A percentile compares a stretch with the other conserved stretches of the same genome.
These are phyloP conservation scores for Metschnikowia reukaufii DNA, from an alignment of 805 yeast genomes.

Conservation along the genomic window DNA sequence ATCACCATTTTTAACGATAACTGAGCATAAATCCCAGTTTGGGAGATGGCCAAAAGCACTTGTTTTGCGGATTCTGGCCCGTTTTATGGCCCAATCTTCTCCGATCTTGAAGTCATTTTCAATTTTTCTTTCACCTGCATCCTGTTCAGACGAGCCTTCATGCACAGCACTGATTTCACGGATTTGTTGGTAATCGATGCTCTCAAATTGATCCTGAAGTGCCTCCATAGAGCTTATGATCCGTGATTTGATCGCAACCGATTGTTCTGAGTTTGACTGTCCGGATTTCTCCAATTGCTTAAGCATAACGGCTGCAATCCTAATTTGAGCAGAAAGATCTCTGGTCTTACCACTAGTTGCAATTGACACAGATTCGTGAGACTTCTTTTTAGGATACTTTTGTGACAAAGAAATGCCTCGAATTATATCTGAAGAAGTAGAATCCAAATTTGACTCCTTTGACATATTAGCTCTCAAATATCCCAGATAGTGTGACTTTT, in stretches of 20 bases:
- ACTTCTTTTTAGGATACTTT: not conserved
- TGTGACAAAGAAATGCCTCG: not conserved
- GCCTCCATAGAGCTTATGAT: constrained; percentile 35
- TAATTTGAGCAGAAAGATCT: constrained; percentile 60
- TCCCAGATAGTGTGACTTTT: no score
- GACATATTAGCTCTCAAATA: no score
- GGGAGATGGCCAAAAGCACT: constrained; percentile 83
- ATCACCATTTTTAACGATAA: constrained; percentile 94
- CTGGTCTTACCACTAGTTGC: not conserved
- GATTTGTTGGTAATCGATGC: constrained; percentile 41
- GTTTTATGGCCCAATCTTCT: constrained; percentile 90
- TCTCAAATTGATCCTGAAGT: constrained; percentile 42
- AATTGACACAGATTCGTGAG: not conserved
- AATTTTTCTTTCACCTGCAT: constrained; percentile 79
- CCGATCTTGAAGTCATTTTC: constrained; percentile 92
- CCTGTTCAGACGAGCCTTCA: no score
- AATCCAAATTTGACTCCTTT: not conserved
- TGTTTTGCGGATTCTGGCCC: constrained; percentile 71
- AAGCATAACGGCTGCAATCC: constrained; percentile 94
- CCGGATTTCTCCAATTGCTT: constrained; percentile 82
- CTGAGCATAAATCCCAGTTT: constrained; percentile 94
- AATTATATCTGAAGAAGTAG: not conserved
- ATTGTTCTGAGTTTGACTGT: constrained; percentile 47
- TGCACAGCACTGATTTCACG: constrained; percentile 29
- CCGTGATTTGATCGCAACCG: constrained; percentile 22